phyloP scores from a whole-genome alignment of 1,284 basidiomycete species.

The Mycena sp. region DNA sequence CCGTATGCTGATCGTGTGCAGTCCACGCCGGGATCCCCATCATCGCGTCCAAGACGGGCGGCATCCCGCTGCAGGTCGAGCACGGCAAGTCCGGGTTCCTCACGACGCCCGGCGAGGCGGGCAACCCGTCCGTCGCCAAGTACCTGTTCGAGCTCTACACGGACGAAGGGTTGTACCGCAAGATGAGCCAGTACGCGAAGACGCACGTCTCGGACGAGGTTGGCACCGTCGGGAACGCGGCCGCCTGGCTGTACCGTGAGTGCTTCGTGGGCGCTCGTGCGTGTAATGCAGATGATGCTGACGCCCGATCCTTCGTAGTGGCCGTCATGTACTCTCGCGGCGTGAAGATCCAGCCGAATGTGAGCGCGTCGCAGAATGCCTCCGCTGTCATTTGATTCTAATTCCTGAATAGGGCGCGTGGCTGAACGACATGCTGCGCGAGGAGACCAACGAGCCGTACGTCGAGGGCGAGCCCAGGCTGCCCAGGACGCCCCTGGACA shows the following conservation, averaged over 20 bases:
- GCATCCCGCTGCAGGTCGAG: conserved; percentile 88
- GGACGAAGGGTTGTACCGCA: conserved; percentile 69
- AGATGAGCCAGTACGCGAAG: conserved; percentile 71
- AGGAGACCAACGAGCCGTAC: conserved; percentile 77
- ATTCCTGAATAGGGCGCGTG: conserved; percentile 61
- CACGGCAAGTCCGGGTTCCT: conserved; percentile 87
- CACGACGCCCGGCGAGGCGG: conserved; percentile 64
- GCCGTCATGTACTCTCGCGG: conserved; percentile 81
- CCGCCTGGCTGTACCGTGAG: conserved; percentile 76
- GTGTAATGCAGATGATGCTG: neutral
- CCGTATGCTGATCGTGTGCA: neutral
- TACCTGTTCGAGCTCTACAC: conserved; percentile 80
- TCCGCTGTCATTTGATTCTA: neutral
- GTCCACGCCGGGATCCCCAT: conserved; percentile 87
- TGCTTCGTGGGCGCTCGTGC: no score
- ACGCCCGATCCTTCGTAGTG: conserved; percentile 41
- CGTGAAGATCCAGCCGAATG: conserved; percentile 74
- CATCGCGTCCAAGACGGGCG: conserved; percentile 83
- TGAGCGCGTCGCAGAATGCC: neutral
- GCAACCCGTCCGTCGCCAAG: conserved; percentile 76
- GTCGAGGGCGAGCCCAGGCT: conserved; percentile 70
- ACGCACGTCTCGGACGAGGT: conserved; percentile 85
- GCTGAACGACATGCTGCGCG: conserved; percentile 80
- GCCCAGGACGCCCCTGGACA: conserved; percentile 62
- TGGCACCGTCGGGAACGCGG: conserved; percentile 80